Conservation (phyloP, 345 rosid species). For the Ailanthus altissimus region DNA sequence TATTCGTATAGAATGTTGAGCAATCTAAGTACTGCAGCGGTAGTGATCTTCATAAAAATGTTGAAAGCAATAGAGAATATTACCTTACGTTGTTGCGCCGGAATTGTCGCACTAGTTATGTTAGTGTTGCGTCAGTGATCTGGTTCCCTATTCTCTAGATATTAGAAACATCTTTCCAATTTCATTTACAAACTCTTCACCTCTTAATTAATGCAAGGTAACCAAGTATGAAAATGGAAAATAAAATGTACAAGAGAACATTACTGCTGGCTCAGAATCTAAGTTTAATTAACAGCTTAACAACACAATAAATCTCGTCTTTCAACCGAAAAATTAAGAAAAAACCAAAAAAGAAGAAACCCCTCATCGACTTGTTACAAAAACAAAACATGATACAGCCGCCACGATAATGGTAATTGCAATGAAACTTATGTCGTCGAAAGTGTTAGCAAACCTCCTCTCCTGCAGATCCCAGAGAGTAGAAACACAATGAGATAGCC, state of each 20-base stretch:
- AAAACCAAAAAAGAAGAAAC: neutral
- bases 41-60: neutral
- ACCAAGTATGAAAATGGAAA: neutral
- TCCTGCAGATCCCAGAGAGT: constrained; percentile 68
- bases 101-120: too few relatives aligned
- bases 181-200: too few relatives aligned
- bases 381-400: constrained; percentile 43
- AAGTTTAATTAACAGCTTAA: neutral
- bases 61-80: neutral
- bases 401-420: constrained; percentile 39
- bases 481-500: constrained; percentile 38
- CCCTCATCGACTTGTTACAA: constrained; percentile 27
- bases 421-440: constrained; percentile 42
- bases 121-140: too few relatives aligned
- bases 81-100: neutral
- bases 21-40: neutral
- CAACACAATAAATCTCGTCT: neutral
- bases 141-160: neutral
- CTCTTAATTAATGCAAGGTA: too few relatives aligned
- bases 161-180: too few relatives aligned
- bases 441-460: constrained; percentile 42
- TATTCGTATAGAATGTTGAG: neutral
- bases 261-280: neutral
- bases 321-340: neutral
- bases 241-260: neutral